Percentiles rank a stretch among this genome's conserved stretches.
Evolutionary conservation across 2,329 filamentous ascomycete species (phyloP).

Genomic region (Sordariomycetes sp.): DNA sequence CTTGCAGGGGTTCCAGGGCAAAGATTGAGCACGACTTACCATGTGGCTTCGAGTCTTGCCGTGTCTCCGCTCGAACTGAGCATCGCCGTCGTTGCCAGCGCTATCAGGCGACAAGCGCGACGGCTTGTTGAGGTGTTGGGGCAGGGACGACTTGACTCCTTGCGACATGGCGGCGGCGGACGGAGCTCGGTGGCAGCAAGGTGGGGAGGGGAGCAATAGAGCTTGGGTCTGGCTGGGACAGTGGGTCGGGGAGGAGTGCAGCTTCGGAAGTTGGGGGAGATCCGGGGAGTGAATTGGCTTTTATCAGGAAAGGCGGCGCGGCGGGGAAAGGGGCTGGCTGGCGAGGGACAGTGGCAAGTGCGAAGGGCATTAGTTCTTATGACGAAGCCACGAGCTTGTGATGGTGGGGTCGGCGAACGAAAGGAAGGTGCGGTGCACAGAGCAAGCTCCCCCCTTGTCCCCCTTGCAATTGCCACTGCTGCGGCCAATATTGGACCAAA

Average conservation of each 20-base stretch:
- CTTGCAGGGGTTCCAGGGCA: constrained; percentile 14
- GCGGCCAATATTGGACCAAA: neutral
- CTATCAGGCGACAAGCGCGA: constrained; percentile 16
- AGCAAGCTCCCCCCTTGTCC: neutral
- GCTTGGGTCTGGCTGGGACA: neutral
- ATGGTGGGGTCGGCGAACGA: neutral
- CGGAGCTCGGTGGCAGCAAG: neutral
- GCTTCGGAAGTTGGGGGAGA: neutral
- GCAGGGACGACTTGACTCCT: constrained; percentile 48
- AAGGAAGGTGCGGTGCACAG: neutral
- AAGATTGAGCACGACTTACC: constrained; percentile 39
- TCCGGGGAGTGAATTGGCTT: neutral
- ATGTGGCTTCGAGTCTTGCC: constrained; percentile 81
- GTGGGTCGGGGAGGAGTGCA: neutral
- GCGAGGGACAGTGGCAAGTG: neutral
- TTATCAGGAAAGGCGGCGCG: neutral
- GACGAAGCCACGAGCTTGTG: neutral
- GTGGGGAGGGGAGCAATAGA: neutral
- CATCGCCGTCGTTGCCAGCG: constrained; percentile 29
- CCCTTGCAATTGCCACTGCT: neutral
- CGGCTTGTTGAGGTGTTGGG: constrained; percentile 77
- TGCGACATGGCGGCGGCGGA: constrained; percentile 5
- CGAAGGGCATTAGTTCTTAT: neutral
- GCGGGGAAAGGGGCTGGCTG: neutral
- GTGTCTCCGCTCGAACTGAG: constrained; percentile 49